Evolutionary conservation across 768 basidiomycete genomes (phyloP).

Genomic region (Hygrocybe punicea): DNA sequence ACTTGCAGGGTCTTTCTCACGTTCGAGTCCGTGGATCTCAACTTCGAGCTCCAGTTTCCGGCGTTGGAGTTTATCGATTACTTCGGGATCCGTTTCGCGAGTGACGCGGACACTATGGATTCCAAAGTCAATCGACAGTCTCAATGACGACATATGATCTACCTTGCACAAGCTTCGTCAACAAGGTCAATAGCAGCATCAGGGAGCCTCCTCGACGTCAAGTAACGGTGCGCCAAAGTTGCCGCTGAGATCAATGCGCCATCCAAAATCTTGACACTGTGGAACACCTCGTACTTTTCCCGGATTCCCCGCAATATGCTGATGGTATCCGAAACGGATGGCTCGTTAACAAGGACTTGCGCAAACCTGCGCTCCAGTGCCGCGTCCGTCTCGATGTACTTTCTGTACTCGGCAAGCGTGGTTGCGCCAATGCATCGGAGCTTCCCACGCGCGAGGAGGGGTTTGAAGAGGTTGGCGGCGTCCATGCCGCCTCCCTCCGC

Average conservation of each 20-base stretch:
- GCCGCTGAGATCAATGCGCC: slow-evolving; percentile 86
- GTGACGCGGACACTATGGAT: slow-evolving; percentile 75
- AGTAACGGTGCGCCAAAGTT: slow-evolving; percentile 87
- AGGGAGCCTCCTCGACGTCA: slow-evolving; percentile 75
- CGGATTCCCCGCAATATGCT: slow-evolving; percentile 90
- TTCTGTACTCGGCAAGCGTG: slow-evolving; percentile 86
- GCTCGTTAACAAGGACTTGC: slow-evolving; percentile 91
- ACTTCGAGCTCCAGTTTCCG: slow-evolving; percentile 88
- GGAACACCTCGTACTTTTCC: slow-evolving; percentile 91
- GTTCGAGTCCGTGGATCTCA: slow-evolving; percentile 90
- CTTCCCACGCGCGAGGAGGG: slow-evolving; percentile 83
- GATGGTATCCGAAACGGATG: slow-evolving; percentile 83
- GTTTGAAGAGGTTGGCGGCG: slow-evolving; percentile 89
- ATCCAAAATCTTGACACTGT: slow-evolving; percentile 86
- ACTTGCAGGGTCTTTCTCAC: slow-evolving; percentile 86
- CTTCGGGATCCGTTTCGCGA: slow-evolving; percentile 91
- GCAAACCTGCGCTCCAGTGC: slow-evolving; percentile 91
- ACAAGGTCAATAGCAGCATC: slow-evolving; percentile 89
- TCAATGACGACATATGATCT: slow-evolving; percentile 20
- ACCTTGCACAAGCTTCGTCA: slow-evolving; percentile 90
- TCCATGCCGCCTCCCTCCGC: slow-evolving; percentile 89
- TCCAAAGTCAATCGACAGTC: slow-evolving; percentile 2
- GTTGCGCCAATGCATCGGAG: slow-evolving; percentile 81
- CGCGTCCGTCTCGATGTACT: slow-evolving; percentile 90
- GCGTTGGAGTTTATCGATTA: slow-evolving; percentile 86